Conservation (phyloP, 2,329 filamentous ascomycete species). For the Cladophialophora carrionii region DNA sequence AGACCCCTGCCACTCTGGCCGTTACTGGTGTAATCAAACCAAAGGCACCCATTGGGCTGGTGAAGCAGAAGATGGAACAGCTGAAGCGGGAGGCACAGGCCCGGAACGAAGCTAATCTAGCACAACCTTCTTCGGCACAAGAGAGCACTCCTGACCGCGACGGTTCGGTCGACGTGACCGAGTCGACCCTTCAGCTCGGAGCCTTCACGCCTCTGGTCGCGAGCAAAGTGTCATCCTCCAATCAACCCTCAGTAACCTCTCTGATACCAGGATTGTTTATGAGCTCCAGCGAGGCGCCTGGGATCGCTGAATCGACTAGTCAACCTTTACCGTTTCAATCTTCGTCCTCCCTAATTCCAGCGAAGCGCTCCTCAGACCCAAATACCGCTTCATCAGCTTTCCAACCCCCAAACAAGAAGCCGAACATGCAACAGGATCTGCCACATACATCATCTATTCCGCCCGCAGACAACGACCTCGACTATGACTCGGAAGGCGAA, state of each 20-base stretch:
- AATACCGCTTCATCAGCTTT: conserved; percentile 11
- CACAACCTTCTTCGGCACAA: background rate
- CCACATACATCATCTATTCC: background rate
- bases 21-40: conserved; percentile 47
- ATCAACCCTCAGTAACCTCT: conserved; percentile 44
- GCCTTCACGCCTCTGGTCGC: conserved; percentile 20
- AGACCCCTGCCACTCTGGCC: background rate
- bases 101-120: conserved; percentile 36
- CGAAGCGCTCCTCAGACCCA: conserved; percentile 18
- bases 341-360: conserved; percentile 2
- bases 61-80: conserved; percentile 78
- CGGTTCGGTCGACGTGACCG: background rate
- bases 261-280: conserved; percentile 60
- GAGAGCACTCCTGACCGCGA: conserved; percentile 3
- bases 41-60: conserved; percentile 72
- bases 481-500: conserved; percentile 32
- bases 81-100: conserved; percentile 60
- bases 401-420: conserved; percentile 15
- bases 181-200: conserved; percentile 6
- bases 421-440: conserved; percentile 38
- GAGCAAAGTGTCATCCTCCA: background rate
- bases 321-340: background rate
- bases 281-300: conserved; percentile 41
- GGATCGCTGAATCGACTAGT: conserved; percentile 10
- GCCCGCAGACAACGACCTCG: conserved; percentile 11